A percentile compares a stretch with the other conserved stretches of the same genome.
These are phyloP conservation scores for Plasmodium adleri DNA, from an alignment of 169 alveolate species.

Conservation along the genomic window DNA sequence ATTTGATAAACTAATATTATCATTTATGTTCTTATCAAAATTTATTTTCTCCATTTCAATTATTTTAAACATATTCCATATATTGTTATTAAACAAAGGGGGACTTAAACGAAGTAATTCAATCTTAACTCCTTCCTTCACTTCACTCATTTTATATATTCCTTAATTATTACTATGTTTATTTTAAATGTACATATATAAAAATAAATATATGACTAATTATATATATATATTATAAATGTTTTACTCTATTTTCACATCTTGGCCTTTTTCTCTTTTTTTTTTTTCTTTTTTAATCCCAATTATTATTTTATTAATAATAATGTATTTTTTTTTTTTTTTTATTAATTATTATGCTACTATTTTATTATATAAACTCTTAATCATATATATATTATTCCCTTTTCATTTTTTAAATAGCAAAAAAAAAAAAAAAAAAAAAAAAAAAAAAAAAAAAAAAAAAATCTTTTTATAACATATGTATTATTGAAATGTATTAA, in stretches of 20 bases:
- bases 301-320: too few relatives aligned
- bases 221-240: not conserved
- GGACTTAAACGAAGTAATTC: conserved; percentile 62
- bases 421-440: too few relatives aligned
- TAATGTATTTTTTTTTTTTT: too few relatives aligned
- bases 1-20: conserved; percentile 41
- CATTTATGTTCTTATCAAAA: conserved; percentile 34
- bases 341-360: too few relatives aligned
- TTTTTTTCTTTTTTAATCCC: not conserved
- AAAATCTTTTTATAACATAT: too few relatives aligned
- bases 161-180: too few relatives aligned
- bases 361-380: too few relatives aligned
- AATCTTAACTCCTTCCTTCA: conserved; percentile 61
- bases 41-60: conserved; percentile 19
- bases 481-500: too few relatives aligned
- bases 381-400: too few relatives aligned
- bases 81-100: conserved; percentile 28
- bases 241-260: not conserved
- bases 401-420: too few relatives aligned
- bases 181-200: not conserved
- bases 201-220: not conserved
- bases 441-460: too few relatives aligned
- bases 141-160: conserved; percentile 41
- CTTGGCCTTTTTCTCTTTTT: conserved; percentile 4
- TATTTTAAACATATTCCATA: conserved; percentile 63